Evolutionary conservation across 1,284 basidiomycete species (phyloP).

Genomic region (Cryptococcus deneoformans): DNA sequence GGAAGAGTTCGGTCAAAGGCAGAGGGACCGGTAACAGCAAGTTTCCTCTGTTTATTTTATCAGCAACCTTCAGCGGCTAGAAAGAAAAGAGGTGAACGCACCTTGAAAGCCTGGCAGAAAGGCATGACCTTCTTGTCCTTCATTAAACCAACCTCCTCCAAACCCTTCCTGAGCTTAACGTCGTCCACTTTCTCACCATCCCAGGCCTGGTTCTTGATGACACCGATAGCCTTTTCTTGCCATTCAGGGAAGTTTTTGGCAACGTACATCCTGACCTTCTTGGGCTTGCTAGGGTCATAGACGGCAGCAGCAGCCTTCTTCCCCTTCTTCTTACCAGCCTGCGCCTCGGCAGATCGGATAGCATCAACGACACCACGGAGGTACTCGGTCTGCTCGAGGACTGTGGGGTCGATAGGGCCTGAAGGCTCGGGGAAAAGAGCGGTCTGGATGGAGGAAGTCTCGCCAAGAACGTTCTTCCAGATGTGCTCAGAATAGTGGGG

Average conservation of each 20-base stretch:
- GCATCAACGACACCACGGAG: constrained; percentile 50
- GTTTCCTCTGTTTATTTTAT: constrained; percentile 60
- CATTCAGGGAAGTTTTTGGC: constrained; percentile 89
- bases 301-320: constrained; percentile 52
- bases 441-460: constrained; percentile 71
- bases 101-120: constrained; percentile 90
- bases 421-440: constrained; percentile 59
- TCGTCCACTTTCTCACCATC: constrained; percentile 73
- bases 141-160: constrained; percentile 74
- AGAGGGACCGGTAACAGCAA: constrained; percentile 68
- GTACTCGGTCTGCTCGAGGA: constrained; percentile 74
- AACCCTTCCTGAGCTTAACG: constrained; percentile 66
- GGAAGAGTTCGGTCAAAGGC: constrained; percentile 85
- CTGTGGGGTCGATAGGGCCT: constrained; percentile 51
- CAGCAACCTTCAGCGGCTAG: neutral
- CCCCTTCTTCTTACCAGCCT: constrained; percentile 64
- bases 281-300: constrained; percentile 75
- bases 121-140: constrained; percentile 98
- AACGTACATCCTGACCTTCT: constrained; percentile 83
- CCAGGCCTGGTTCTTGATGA: constrained; percentile 66
- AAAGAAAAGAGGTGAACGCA: constrained; percentile 31
- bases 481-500: constrained; percentile 95
- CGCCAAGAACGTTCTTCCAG: constrained; percentile 72
- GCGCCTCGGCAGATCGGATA: constrained; percentile 80
- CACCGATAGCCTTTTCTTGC: constrained; percentile 80